Percentiles rank a stretch among this genome's conserved stretches.
These are phyloP conservation scores for Trichoderma asperelloides DNA, from an alignment of 495 filamentous ascomycete genomes.

Conservation along the genomic window DNA sequence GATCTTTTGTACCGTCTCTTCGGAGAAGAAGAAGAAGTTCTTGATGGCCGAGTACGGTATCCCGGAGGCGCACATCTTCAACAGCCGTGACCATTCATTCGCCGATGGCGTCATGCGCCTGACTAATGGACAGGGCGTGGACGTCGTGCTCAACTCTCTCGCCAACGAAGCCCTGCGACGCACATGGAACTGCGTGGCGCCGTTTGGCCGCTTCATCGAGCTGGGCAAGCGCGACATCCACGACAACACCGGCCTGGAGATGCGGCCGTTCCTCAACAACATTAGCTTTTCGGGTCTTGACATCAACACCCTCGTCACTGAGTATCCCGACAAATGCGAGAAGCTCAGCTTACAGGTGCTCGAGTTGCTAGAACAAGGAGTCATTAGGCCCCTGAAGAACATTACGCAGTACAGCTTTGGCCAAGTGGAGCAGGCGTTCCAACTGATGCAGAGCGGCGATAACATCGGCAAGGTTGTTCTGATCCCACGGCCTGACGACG, in stretches of 20 bases:
- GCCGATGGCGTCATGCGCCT: slow-evolving; percentile 26
- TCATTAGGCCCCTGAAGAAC: too few relatives aligned
- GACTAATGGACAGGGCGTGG: slow-evolving; percentile 42
- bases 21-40: slow-evolving; percentile 26
- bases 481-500: too few relatives aligned
- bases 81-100: slow-evolving; percentile 24
- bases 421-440: too few relatives aligned
- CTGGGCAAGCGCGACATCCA: slow-evolving; percentile 32
- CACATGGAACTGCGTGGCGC: slow-evolving; percentile 39
- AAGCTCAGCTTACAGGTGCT: too few relatives aligned
- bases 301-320: slow-evolving; percentile 28
- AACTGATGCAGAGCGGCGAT: too few relatives aligned
- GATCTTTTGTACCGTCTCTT: slow-evolving; percentile 27
- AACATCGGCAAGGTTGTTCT: too few relatives aligned
- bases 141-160: slow-evolving; percentile 56
- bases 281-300: slow-evolving; percentile 39
- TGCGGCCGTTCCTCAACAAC: slow-evolving; percentile 33
- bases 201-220: slow-evolving; percentile 40
- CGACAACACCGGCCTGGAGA: slow-evolving; percentile 29
- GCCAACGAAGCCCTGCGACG: slow-evolving; percentile 32
- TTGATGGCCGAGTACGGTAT: slow-evolving; percentile 33
- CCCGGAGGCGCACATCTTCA: slow-evolving; percentile 34
- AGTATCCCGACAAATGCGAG: slow-evolving; percentile 26
- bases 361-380: too few relatives aligned
- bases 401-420: too few relatives aligned